Evolutionary conservation across 495 filamentous ascomycete species (phyloP).

Genomic region (Penicillium macrosclerotiorum): DNA sequence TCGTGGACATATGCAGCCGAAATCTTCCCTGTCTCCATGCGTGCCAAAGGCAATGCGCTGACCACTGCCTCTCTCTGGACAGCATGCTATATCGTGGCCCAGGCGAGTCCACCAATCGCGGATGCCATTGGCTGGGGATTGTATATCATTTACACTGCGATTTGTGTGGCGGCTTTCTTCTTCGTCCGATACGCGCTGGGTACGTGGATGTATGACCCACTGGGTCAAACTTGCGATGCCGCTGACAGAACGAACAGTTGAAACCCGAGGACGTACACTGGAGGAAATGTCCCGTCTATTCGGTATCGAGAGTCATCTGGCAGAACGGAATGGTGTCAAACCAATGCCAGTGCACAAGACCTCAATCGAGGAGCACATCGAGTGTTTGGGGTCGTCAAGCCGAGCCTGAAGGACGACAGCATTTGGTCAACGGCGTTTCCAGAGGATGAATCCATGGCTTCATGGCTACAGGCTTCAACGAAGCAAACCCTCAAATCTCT

Average conservation of each 20-base stretch:
- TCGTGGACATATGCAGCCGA: slow-evolving; percentile 22
- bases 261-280: slow-evolving; percentile 14
- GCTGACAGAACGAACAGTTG: slow-evolving; percentile 1
- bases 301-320: slow-evolving; percentile 18
- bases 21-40: slow-evolving; percentile 27
- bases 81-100: slow-evolving; percentile 53
- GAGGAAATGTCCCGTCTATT: slow-evolving; percentile 23
- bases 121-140: slow-evolving; percentile 65
- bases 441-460: no score
- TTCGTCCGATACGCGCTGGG: slow-evolving; percentile 29
- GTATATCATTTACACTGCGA: slow-evolving; percentile 66
- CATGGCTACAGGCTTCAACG: no score
- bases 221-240: slow-evolving; percentile 1
- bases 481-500: no score
- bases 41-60: slow-evolving; percentile 27
- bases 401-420: no score
- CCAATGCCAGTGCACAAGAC: neutral
- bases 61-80: slow-evolving; percentile 29
- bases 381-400: no score
- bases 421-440: no score
- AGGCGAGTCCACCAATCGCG: slow-evolving; percentile 70
- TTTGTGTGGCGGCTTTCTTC: slow-evolving; percentile 59
- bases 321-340: slow-evolving; percentile 10
- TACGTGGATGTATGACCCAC: slow-evolving; percentile 5
- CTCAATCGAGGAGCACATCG: slow-evolving; percentile 4